Evolutionary conservation across 106 monocot species (phyloP).

Genomic region (Acanthochlamys bracteata): DNA sequence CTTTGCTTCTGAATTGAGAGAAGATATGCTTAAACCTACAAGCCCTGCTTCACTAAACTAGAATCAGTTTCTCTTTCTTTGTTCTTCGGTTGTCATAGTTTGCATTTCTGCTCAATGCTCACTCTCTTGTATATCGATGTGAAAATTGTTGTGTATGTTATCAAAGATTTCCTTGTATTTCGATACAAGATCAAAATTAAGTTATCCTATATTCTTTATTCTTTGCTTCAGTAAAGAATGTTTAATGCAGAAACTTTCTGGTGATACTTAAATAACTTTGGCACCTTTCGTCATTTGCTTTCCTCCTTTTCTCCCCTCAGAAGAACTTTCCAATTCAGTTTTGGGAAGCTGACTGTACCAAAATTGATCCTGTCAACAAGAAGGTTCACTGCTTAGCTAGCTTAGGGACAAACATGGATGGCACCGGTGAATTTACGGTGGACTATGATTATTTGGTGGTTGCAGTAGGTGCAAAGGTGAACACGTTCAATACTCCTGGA

Average conservation of each 20-base stretch:
- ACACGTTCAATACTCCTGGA: conserved; percentile 70
- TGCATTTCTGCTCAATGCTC: too few species aligned
- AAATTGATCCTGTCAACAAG: conserved; percentile 57
- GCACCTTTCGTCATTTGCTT: not conserved
- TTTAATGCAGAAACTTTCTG: not conserved
- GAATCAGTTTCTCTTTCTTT: too few species aligned
- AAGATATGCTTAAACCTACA: too few species aligned
- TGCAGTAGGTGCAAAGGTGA: conserved; percentile 44
- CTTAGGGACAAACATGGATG: conserved; percentile 43
- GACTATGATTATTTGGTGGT: conserved; percentile 62
- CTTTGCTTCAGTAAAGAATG: not conserved
- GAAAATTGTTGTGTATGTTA: too few species aligned
- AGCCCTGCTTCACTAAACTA: too few species aligned
- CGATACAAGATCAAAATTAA: too few species aligned
- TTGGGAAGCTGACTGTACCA: conserved; percentile 49
- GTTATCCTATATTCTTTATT: too few species aligned
- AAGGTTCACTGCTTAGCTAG: conserved; percentile 39
- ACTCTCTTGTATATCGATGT: too few species aligned
- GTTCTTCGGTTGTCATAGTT: too few species aligned
- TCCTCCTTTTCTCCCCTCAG: not conserved
- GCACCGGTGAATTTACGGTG: conserved; percentile 49
- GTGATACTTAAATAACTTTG: not conserved
- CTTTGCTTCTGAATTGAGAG: too few species aligned
- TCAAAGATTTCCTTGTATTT: too few species aligned
- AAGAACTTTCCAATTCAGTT: not conserved